Evolutionary conservation across 345 rosid genomes (phyloP).

Genomic region (Hibiscus trionum): DNA sequence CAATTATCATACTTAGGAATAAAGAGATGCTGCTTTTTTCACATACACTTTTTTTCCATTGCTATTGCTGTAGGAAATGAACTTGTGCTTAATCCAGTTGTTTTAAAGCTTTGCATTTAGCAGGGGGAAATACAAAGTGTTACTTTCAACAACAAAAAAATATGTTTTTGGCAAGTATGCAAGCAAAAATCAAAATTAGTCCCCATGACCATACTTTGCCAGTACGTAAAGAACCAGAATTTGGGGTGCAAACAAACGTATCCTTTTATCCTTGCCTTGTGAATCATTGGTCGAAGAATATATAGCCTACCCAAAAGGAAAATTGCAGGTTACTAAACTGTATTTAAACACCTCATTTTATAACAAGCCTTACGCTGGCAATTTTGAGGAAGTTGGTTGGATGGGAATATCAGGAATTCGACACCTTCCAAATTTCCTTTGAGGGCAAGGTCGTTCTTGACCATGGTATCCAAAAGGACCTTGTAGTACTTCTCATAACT

Average conservation of each 20-base stretch:
- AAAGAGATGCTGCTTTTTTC: neutral
- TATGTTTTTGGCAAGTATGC: neutral
- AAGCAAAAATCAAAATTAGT: neutral
- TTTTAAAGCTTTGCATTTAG: neutral
- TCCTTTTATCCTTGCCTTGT: neutral
- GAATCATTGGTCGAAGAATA: neutral
- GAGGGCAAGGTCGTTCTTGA: constrained; percentile 75
- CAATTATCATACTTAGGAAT: neutral
- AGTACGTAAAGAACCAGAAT: neutral
- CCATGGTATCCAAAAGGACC: constrained; percentile 67
- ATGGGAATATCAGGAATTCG: constrained; percentile 80
- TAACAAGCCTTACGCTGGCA: constrained; percentile 70
- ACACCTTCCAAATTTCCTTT: constrained; percentile 64
- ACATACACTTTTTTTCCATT: no score
- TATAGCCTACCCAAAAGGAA: neutral
- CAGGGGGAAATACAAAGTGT: neutral
- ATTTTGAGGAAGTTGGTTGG: constrained; percentile 73
- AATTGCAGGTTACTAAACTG: constrained; percentile 1
- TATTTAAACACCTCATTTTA: neutral
- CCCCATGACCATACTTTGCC: neutral
- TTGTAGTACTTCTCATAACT: constrained; percentile 80
- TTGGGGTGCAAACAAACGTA: neutral
- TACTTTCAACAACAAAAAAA: neutral
- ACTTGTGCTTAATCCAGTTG: neutral
- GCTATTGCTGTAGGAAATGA: neutral